A percentile compares a stretch with the other conserved stretches of the same genome.
Conservation (phyloP, 2,329 filamentous ascomycete genomes). For the Apiospora kogelbergensis region DNA sequence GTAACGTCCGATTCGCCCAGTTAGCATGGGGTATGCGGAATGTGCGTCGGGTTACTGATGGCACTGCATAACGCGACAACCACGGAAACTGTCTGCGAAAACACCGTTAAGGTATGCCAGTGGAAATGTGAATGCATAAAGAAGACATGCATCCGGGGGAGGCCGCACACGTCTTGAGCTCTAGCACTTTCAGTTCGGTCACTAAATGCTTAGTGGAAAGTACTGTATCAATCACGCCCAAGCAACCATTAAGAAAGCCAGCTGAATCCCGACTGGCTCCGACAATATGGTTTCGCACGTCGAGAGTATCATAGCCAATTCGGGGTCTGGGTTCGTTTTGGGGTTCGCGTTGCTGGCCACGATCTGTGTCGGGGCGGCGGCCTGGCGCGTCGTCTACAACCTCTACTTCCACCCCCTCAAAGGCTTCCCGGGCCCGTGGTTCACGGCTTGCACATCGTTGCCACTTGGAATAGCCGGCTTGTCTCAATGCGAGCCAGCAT, state of each 20-base stretch:
- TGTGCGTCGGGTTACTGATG: too few relatives aligned
- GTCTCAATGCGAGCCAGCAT: slow-evolving; percentile 20
- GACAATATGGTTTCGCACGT: not conserved
- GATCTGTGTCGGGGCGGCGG: not conserved
- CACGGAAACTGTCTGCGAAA: too few relatives aligned
- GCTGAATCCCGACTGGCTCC: not conserved
- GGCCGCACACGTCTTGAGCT: too few relatives aligned
- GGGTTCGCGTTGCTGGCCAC: not conserved
- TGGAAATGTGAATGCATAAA: too few relatives aligned
- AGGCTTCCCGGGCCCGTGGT: slow-evolving; percentile 24
- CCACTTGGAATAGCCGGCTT: slow-evolving; percentile 19
- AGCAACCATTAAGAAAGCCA: not conserved
- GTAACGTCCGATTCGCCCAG: too few relatives aligned
- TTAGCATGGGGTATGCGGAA: too few relatives aligned
- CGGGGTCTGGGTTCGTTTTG: not conserved
- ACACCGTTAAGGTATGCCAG: too few relatives aligned
- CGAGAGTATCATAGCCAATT: not conserved
- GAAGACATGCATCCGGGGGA: too few relatives aligned
- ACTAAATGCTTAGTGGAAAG: too few relatives aligned
- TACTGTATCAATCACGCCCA: too few relatives aligned
- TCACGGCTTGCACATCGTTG: slow-evolving; percentile 22
- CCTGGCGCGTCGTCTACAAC: slow-evolving; percentile 15
- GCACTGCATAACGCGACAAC: too few relatives aligned
- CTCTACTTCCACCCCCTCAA: slow-evolving; percentile 24
- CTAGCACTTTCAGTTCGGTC: too few relatives aligned